Evolutionary conservation across 192 early-diverging fungal species (phyloP), one percentile per base, ranked within the genome.

Genomic region (Chytriomyces sp.): DNA sequence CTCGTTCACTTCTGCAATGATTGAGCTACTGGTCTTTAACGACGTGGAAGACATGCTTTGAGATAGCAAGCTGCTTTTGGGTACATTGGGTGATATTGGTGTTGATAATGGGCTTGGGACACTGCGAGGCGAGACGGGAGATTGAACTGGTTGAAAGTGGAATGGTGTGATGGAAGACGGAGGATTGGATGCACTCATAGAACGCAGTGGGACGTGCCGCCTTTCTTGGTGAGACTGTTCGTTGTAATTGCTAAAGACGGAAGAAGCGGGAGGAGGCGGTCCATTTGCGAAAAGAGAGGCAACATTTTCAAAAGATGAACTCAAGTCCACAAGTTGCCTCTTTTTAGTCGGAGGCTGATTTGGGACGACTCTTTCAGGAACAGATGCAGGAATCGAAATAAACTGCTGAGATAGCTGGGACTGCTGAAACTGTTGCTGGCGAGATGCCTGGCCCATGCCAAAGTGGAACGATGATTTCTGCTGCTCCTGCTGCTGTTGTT

Each of bases 251-350:
- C 35, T 35, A 2, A 68, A 68, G 9, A 47, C 45, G 26, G 26
- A 16, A 2, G 67, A 64, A 64, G 28, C 63, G 3, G 63, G 63
- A 64, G 28, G n/a, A 11, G 63, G n/a, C 28, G 18, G 50, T 35
- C 45, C 69, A 70, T 9, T n/a, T 53, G 48, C 35, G 13, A 73
- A 73, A 63, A 73, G 47, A 6, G 20, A n/a, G 5, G 72, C 7
- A n/a, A 70, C 8, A 53, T 70, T 70, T 9, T 73, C 72, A 63
- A 63, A 63, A 16, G 72, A 73, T 35, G 72, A 73, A 23, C 72
- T 73, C 45, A 73, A 63, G 28, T 73, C 72, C 3, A 49, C 50
- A 5, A 73, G 45, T 35, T 73, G 72, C 10, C 72, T 35, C 26
- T 73, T 73, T 45, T 73, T 73, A 10, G 57, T 73, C 28, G 72